Conservation (phyloP, 164 flowering plant species). For the Stephania cephalantha region DNA sequence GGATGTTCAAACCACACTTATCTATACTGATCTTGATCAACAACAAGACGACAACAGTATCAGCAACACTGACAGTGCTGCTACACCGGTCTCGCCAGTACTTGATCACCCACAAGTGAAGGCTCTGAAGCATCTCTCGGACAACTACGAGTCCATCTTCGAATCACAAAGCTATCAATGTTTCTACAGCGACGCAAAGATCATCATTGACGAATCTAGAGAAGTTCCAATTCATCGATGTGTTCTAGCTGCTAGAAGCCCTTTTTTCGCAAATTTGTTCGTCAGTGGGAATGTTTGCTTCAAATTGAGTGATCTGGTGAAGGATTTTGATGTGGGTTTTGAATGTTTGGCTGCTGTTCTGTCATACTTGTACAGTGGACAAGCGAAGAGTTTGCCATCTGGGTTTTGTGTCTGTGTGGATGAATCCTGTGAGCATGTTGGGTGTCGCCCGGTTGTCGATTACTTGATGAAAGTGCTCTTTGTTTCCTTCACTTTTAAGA, state of each 20-base stretch:
- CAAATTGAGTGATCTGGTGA: conserved; percentile 49
- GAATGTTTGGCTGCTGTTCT: conserved; percentile 53
- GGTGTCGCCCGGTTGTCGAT: conserved; percentile 57
- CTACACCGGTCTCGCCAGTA: not conserved
- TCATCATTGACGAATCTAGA: conserved; percentile 28
- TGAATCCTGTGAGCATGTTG: conserved; percentile 50
- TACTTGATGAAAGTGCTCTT: conserved; percentile 61
- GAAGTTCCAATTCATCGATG: conserved; percentile 64
- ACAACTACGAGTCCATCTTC: conserved; percentile 38
- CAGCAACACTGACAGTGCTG: not conserved
- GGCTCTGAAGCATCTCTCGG: conserved; percentile 44
- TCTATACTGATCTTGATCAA: not conserved
- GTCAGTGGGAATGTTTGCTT: conserved; percentile 21
- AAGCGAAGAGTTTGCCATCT: conserved; percentile 33
- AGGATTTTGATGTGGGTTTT: conserved; percentile 46
- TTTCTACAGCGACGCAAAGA: conserved; percentile 51
- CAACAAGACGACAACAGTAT: not conserved
- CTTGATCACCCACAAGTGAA: conserved; percentile 22
- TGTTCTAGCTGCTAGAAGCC: conserved; percentile 50
- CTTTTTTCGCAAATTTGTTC: conserved; percentile 44
- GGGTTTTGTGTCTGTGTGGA: conserved; percentile 61
- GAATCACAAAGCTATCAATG: conserved; percentile 21
- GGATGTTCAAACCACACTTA: not conserved
- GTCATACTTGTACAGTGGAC: conserved; percentile 61
- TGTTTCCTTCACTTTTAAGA: conserved; percentile 47